Evolutionary conservation across 192 early-diverging fungal species (phyloP).

Genomic region (Coemansia sp.): DNA sequence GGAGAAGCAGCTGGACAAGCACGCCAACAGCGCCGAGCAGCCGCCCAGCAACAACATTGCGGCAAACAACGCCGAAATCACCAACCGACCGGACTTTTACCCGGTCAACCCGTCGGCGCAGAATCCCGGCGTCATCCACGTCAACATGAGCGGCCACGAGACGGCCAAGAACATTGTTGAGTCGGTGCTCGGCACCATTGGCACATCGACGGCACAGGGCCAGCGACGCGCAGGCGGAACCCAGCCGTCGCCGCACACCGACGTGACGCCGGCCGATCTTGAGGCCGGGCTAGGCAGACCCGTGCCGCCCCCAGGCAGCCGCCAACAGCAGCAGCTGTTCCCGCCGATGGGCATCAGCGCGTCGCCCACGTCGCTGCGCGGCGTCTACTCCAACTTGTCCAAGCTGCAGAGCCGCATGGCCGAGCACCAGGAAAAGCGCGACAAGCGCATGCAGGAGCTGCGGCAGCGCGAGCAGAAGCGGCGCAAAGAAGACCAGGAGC

Average conservation of each 20-base stretch:
- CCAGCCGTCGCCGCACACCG: neutral
- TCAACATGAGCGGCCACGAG: conserved; percentile 51
- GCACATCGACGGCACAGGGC: conserved; percentile 26
- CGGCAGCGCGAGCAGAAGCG: conserved; percentile 18
- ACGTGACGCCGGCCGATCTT: conserved; percentile 31
- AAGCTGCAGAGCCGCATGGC: conserved; percentile 52
- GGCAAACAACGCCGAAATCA: conserved; percentile 49
- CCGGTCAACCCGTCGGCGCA: conserved; percentile 41
- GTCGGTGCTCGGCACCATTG: conserved; percentile 40
- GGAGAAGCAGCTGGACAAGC: conserved; percentile 42
- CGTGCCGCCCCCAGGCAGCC: neutral
- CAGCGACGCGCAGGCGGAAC: neutral
- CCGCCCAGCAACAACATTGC: conserved; percentile 42
- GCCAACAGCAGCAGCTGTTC: neutral
- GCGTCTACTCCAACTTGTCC: conserved; percentile 49
- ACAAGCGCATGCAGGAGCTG: conserved; percentile 35
- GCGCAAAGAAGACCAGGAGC: conserved; percentile 15
- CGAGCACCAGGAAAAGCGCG: conserved; percentile 48
- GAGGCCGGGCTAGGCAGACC: conserved; percentile 28
- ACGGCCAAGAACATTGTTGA: conserved; percentile 51
- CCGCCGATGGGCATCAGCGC: conserved; percentile 6
- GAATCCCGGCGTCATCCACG: conserved; percentile 53
- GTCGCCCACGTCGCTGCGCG: conserved; percentile 36
- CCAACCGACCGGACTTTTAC: conserved; percentile 37
- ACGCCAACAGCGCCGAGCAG: conserved; percentile 19